phyloP scores from a whole-genome alignment of 768 basidiomycete genomes.

The Baorangia bicolor region DNA sequence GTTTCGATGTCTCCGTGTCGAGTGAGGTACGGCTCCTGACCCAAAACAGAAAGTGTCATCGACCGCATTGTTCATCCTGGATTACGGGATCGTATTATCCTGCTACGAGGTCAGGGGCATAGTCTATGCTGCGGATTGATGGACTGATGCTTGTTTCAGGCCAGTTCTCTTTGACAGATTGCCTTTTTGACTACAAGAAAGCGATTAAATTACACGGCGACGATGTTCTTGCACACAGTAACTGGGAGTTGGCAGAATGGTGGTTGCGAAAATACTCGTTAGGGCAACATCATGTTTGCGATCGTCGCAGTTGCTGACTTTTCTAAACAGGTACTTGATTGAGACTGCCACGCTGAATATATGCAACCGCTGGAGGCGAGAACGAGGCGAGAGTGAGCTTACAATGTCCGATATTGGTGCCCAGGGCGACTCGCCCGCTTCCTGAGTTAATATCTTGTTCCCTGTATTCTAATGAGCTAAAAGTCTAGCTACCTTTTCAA shows the following conservation, averaged over 20 bases:
- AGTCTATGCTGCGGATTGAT: constrained; percentile 15
- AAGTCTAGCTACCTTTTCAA: not conserved
- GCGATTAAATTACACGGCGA: constrained; percentile 82
- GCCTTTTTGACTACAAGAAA: constrained; percentile 67
- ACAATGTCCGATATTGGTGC: constrained; percentile 51
- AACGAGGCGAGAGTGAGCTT: constrained; percentile 76
- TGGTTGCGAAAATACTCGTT: constrained; percentile 86
- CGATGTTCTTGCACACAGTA: constrained; percentile 84
- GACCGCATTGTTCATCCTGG: constrained; percentile 89
- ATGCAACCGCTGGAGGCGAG: constrained; percentile 85
- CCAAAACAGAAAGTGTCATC: constrained; percentile 74
- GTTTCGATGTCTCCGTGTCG: constrained; percentile 17
- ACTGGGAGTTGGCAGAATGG: constrained; percentile 86
- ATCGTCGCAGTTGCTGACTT: not conserved
- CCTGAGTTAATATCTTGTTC: constrained; percentile 10
- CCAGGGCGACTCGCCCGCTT: constrained; percentile 32
- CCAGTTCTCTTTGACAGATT: constrained; percentile 78
- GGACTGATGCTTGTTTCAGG: constrained; percentile 41
- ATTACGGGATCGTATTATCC: constrained; percentile 87
- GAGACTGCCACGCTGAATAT: constrained; percentile 68
- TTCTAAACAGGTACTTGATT: constrained; percentile 62
- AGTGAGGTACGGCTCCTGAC: constrained; percentile 8
- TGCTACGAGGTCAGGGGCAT: constrained; percentile 61
- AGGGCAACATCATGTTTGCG: not conserved
- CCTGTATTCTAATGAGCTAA: constrained; percentile 7